Conservation (phyloP, 2,329 filamentous ascomycete genomes). For the Alternaria hordeiaustralica region DNA sequence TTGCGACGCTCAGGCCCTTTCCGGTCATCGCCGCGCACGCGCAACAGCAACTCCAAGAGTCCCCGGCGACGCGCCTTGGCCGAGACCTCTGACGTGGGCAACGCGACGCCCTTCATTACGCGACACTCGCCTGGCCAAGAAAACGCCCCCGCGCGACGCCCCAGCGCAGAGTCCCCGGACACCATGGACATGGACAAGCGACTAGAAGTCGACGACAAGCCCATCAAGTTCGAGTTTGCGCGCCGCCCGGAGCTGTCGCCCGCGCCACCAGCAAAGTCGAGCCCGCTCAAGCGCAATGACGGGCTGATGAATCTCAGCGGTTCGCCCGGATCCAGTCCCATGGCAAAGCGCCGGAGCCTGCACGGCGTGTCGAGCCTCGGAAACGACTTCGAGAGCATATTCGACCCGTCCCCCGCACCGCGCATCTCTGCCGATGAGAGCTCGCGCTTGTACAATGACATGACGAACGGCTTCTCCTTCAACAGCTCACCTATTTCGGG, state of each 20-base stretch:
- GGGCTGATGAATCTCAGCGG: slow-evolving; percentile 87
- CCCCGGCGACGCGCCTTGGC: slow-evolving; percentile 75
- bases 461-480: slow-evolving; percentile 43
- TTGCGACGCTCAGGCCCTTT: slow-evolving; percentile 58
- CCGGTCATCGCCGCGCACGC: slow-evolving; percentile 67
- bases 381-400: slow-evolving; percentile 73
- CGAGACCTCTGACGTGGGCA: slow-evolving; percentile 73
- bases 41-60: slow-evolving; percentile 72
- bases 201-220: slow-evolving; percentile 51
- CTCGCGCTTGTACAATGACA: slow-evolving; percentile 35
- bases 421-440: slow-evolving; percentile 28
- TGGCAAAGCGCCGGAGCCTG: slow-evolving; percentile 87
- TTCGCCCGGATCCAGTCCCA: slow-evolving; percentile 78
- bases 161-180: slow-evolving; percentile 32
- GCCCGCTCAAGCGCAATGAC: slow-evolving; percentile 91
- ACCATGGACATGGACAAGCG: slow-evolving; percentile 51
- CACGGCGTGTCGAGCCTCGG: slow-evolving; percentile 71
- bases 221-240: slow-evolving; percentile 57
- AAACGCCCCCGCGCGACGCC: slow-evolving; percentile 44
- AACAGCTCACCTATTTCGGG: slow-evolving; percentile 42
- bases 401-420: slow-evolving; percentile 62
- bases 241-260: slow-evolving; percentile 36
- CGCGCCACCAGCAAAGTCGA: slow-evolving; percentile 67
- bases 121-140: slow-evolving; percentile 58
- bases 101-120: slow-evolving; percentile 64